phyloP scores from a whole-genome alignment of 352 stramenopile genomes.

The Peronospora farinosa region DNA sequence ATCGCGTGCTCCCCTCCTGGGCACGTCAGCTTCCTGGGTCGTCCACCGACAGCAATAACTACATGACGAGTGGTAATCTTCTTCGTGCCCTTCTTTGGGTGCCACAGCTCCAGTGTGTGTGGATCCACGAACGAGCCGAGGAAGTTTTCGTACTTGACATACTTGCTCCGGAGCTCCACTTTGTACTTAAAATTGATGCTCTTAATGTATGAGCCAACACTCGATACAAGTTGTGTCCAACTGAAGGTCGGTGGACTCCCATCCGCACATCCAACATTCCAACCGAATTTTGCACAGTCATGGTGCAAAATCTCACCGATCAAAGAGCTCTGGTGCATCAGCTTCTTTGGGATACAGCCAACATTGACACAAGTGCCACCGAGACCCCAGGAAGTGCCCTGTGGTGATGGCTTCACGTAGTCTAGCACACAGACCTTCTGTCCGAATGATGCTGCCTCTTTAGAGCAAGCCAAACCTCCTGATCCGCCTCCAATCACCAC shows the following conservation, averaged over 20 bases:
- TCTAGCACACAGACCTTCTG: constrained; percentile 94
- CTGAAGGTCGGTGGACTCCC: constrained; percentile 42
- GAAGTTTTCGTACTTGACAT: constrained; percentile 92
- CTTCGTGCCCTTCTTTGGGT: constrained; percentile 85
- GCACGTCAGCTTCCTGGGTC: constrained; percentile 85
- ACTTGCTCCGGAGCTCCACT: constrained; percentile 92
- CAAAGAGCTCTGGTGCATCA: constrained; percentile 95
- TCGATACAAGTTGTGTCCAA: constrained; percentile 90
- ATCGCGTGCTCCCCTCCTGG: constrained; percentile 91
- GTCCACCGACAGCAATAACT: constrained; percentile 92
- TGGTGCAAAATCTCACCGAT: constrained; percentile 85
- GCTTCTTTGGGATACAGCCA: constrained; percentile 99
- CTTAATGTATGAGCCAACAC: constrained; percentile 96
- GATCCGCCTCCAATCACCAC: constrained; percentile 78
- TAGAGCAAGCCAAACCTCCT: constrained; percentile 91
- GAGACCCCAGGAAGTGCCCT: constrained; percentile 87
- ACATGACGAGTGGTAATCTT: constrained; percentile 90
- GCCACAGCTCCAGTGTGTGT: constrained; percentile 90
- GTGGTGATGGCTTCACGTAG: constrained; percentile 89
- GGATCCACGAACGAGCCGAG: constrained; percentile 89
- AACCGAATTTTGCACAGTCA: constrained; percentile 87
- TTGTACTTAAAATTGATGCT: constrained; percentile 99
- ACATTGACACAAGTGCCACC: constrained; percentile 99
- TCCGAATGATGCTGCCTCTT: constrained; percentile 90
- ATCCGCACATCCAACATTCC: constrained; percentile 31